A percentile compares a stretch with the other conserved stretches of the same genome.
These are phyloP conservation scores for Medicago ruthenica DNA, from an alignment of 306 rosid species.

Conservation along the genomic window DNA sequence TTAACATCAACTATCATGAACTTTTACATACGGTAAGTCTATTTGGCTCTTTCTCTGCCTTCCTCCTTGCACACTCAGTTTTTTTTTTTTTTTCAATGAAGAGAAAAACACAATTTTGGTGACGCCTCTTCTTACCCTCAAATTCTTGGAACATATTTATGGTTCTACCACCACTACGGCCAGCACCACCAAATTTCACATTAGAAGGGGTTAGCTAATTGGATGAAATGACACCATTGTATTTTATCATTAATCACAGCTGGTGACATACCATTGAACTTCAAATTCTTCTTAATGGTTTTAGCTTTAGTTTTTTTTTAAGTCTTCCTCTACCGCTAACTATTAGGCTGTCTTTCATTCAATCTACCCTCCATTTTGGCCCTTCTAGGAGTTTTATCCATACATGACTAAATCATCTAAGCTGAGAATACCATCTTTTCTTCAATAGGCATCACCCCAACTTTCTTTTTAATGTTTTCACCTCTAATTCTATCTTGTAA, in stretches of 20 bases:
- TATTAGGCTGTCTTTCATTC: not conserved
- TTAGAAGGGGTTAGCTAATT: not conserved
- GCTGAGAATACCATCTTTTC: too few species aligned
- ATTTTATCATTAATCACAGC: not conserved
- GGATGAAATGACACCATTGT: not conserved
- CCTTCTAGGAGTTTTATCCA: not conserved
- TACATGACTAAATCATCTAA: too few species aligned
- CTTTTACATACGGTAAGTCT: constrained; percentile 83
- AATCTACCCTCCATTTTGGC: not conserved
- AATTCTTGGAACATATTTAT: constrained; percentile 16
- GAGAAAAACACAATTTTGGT: constrained; percentile 22
- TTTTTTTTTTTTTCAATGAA: constrained; percentile 24
- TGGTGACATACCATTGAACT: not conserved
- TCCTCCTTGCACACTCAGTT: not conserved
- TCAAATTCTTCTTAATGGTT: constrained; percentile 5
- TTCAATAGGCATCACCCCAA: too few species aligned
- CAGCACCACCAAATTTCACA: not conserved
- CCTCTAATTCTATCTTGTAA: too few species aligned
- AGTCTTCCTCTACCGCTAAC: not conserved
- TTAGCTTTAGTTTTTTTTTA: not conserved
- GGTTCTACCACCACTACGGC: not conserved
- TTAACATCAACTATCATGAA: constrained; percentile 90
- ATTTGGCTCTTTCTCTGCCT: not conserved
- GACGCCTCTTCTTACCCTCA: constrained; percentile 20
- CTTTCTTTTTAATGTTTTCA: too few species aligned